phyloP scores from a whole-genome alignment of 2,329 filamentous ascomycete genomes.

The Stemphylium beticola region DNA sequence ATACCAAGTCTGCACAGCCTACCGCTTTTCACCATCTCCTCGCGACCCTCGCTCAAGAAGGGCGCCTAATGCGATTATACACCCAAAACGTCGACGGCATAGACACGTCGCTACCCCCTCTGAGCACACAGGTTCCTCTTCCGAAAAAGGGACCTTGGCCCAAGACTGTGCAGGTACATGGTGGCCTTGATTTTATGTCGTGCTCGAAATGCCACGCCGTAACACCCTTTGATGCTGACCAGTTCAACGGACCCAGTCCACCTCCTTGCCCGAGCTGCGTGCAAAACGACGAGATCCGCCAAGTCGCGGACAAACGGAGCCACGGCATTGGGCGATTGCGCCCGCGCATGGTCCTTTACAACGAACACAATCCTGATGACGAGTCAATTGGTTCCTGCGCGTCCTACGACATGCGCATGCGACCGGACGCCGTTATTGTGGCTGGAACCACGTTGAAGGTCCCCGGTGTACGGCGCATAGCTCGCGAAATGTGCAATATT shows the following conservation, averaged over 20 bases:
- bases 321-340: slow-evolving; percentile 90
- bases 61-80: slow-evolving; percentile 86
- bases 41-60: slow-evolving; percentile 85
- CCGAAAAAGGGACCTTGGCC: slow-evolving; percentile 90
- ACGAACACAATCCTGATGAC: slow-evolving; percentile 94
- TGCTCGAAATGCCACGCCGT: slow-evolving; percentile 90
- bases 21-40: slow-evolving; percentile 93
- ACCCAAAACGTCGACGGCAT: slow-evolving; percentile 97
- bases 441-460: slow-evolving; percentile 96
- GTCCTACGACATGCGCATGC: slow-evolving; percentile 79
- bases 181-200: slow-evolving; percentile 93
- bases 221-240: slow-evolving; percentile 73
- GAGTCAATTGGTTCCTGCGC: slow-evolving; percentile 95
- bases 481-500: slow-evolving; percentile 86
- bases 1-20: slow-evolving; percentile 77
- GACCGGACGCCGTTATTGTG: slow-evolving; percentile 91
- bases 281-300: slow-evolving; percentile 76
- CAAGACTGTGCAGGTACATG: slow-evolving; percentile 89
- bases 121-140: slow-evolving; percentile 81
- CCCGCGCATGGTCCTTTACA: slow-evolving; percentile 95
- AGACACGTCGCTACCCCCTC: slow-evolving; percentile 80
- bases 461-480: slow-evolving; percentile 86
- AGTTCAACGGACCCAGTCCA: slow-evolving; percentile 84
- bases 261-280: slow-evolving; percentile 80
- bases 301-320: slow-evolving; percentile 82